A percentile compares a stretch with the other conserved stretches of the same genome.
Conservation (phyloP, 148 eudicot genomes). For the Rhododendron ferrugineum region DNA sequence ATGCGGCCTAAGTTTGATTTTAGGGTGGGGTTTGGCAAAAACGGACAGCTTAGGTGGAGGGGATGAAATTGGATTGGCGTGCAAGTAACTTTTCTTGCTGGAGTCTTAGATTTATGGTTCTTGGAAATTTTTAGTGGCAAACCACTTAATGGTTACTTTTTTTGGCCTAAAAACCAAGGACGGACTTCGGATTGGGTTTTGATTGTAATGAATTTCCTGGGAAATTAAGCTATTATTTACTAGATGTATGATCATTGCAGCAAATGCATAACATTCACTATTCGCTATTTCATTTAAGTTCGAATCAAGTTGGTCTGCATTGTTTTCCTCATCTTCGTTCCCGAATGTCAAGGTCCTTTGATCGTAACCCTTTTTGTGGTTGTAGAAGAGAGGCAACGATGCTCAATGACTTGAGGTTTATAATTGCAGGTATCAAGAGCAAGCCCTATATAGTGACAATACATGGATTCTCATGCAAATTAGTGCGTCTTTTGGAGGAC, state of each 20-base stretch:
- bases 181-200: background rate
- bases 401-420: background rate
- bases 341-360: background rate
- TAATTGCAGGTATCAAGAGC: constrained; percentile 40
- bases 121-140: background rate
- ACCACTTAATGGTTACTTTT: background rate
- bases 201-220: background rate
- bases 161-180: background rate
- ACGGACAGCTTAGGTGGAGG: background rate
- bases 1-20: background rate
- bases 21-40: background rate
- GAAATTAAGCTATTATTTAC: background rate
- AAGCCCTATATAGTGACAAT: constrained; percentile 36
- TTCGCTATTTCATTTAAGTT: background rate
- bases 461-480: background rate
- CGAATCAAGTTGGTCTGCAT: background rate
- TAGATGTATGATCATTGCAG: background rate
- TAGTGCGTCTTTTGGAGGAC: background rate
- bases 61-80: background rate
- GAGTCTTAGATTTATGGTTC: background rate
- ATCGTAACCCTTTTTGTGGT: background rate
- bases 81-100: background rate
- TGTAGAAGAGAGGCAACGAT: background rate
- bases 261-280: background rate
- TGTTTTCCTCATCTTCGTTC: background rate